Evolutionary conservation across 2,329 filamentous ascomycete genomes (phyloP), one percentile per base, ranked within the genome.

Genomic region (Fusarium dlaminii): DNA sequence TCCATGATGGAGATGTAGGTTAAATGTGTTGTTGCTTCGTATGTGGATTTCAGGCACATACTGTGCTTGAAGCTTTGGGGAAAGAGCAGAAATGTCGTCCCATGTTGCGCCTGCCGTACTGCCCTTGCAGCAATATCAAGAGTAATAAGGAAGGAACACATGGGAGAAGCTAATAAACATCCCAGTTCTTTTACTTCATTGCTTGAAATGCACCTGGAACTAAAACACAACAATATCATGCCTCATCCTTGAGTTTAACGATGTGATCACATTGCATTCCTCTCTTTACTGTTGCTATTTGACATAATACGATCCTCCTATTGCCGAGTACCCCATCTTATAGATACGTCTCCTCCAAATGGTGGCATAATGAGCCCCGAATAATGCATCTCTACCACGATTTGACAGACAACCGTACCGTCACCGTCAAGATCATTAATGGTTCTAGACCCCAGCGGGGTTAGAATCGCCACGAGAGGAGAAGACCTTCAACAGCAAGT

Each of bases 391-490:
- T 51, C 42, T 69, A 51, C 42, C 64, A 69, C 59, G 59, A 59
- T 57, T 59, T 39, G 46, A 52, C 40, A 57, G 43, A 62, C 49
- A 56, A 70, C n/a, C 27, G n/a, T 27, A 39, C 24, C 24, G 22
- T 51, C 43, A 67, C 36, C 55, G 59, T 40, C 56, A 49, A 45
- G 22, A 34, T 62, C 15, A 36, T 55, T 13, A 27, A 36, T 6
- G n/a, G 40, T 37, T 74, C 72, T 63, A 69, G 72, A 63, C 72
- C 65, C 32, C 43, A 54, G 49, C 58, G 57, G 40, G 39, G 29
- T 24, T 27, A 49, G 29, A 69, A 69, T 70, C 52, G 66, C 64
- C 64, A 69, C 67, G 59, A 64, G 52, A 54, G 51, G 51, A 55
- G 15, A 55, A 52, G 13, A 30, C 64, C 46, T 68, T 48, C 34